Conservation (phyloP, 73 alveolate genomes). For the Tetrahymena borealis region DNA sequence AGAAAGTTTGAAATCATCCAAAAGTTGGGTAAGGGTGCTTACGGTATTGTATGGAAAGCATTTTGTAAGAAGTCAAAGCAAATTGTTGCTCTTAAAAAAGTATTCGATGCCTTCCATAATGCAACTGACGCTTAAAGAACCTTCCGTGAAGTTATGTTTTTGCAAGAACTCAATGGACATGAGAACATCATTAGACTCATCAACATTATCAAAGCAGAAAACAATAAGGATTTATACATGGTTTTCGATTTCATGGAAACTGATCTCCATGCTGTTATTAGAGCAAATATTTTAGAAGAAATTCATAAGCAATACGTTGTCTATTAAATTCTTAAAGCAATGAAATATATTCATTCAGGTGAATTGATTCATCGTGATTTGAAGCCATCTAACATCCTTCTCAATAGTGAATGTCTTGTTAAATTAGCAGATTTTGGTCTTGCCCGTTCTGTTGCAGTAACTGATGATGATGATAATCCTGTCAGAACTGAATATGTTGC, state of each 20-base stretch:
- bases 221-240: constrained; percentile 85
- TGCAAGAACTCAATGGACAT: constrained; percentile 76
- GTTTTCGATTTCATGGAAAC: constrained; percentile 97
- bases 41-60: constrained; percentile 93
- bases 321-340: constrained; percentile 88
- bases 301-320: constrained; percentile 84
- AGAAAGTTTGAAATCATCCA: constrained; percentile 72
- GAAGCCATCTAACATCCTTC: constrained; percentile 79
- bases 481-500: constrained; percentile 90
- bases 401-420: constrained; percentile 79
- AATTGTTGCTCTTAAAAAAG: constrained; percentile 76
- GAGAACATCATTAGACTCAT: constrained; percentile 89
- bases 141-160: constrained; percentile 78
- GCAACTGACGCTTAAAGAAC: constrained; percentile 88
- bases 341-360: constrained; percentile 91
- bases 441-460: constrained; percentile 63
- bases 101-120: constrained; percentile 85
- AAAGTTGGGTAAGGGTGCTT: constrained; percentile 86
- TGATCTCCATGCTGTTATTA: constrained; percentile 95
- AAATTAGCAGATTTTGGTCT: constrained; percentile 90
- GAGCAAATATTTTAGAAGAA: constrained; percentile 93
- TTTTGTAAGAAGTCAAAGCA: constrained; percentile 65
- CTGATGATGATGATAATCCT: constrained; percentile 62
- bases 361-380: constrained; percentile 80
- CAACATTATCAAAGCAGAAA: constrained; percentile 92